Evolutionary conservation across 164 flowering plant species (phyloP), one percentile per base, ranked within the genome.

Genomic region (Warburgia ugandensis): DNA sequence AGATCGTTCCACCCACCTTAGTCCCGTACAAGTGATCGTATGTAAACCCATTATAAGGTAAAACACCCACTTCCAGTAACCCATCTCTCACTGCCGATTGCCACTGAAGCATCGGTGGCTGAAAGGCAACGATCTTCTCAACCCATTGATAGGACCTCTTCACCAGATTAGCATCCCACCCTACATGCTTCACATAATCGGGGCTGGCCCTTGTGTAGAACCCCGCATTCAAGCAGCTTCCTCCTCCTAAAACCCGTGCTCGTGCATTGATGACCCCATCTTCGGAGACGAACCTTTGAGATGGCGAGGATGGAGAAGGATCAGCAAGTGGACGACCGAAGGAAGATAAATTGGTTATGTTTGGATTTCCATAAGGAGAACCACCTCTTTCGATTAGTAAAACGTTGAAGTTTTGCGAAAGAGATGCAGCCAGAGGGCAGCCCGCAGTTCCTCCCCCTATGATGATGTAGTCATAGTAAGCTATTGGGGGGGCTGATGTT

Each of bases 401-500:
- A 4, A 89, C 95, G 3, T 40, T 69, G 19, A 72, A 70, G 23
- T 58, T 60, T 29, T 67, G 63, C 0, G 97, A 85, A 2, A 89
- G 92, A 1, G 97, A 85, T 2, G 97, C 90, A 0, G 92, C 89
- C 16, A 89, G 26, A 0, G 92, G 76, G 40, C 95, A 89, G 12
- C 95, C 97, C 0, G 86, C 62, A 1, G 97, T 83, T 30, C 97
- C 97, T 12, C 95, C 97, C 0, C 97, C 97, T 14, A 86, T 37
- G 48, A 89, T 51, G 29, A 89, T 81, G 79, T 89, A 89, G 57
- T 85, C 92, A 39, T 70, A 80, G 63, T 32, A 61, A 0, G 54
- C 21, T 0, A 57, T 4, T 3, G 54, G 48, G 0, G 86, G 85
- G 1, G 94, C 83, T 11, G 65, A 29, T 11, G 73, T 76, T 36